A percentile compares a stretch with the other conserved stretches of the same genome.
phyloP scores from a whole-genome alignment of 345 rosid species.

The Arabis hirsuta region DNA sequence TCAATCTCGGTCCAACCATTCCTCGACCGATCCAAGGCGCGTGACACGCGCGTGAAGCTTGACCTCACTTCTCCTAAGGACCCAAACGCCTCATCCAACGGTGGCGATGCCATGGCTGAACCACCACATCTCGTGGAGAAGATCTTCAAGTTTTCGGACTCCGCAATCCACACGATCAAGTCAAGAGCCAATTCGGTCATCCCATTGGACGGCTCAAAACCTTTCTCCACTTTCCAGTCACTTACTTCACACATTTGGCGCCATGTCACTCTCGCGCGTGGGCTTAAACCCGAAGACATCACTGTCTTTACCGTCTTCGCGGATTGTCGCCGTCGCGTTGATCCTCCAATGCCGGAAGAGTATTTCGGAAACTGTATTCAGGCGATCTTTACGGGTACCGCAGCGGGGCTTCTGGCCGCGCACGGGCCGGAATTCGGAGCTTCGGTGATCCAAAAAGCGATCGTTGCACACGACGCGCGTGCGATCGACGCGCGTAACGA shows the following conservation, averaged over 20 bases:
- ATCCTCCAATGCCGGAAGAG: conserved; percentile 80
- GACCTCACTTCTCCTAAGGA: conserved; percentile 56
- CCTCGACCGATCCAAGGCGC: conserved; percentile 77
- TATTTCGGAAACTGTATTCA: conserved; percentile 93
- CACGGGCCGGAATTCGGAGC: conserved; percentile 81
- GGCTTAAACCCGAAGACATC: conserved; percentile 72
- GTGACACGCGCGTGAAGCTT: conserved; percentile 81
- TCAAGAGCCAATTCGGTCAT: conserved; percentile 53
- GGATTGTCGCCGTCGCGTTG: conserved; percentile 81
- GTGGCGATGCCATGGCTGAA: conserved; percentile 32
- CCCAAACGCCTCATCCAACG: conserved; percentile 50
- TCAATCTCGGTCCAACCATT: conserved; percentile 58
- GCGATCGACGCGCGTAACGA: conserved; percentile 76
- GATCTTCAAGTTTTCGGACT: conserved; percentile 77
- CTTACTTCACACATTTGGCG: conserved; percentile 86
- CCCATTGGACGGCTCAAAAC: conserved; percentile 61
- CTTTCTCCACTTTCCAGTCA: conserved; percentile 92
- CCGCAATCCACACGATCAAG: conserved; percentile 72
- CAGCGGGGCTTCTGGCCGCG: conserved; percentile 64
- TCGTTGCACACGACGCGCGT: conserved; percentile 65
- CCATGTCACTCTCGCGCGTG: conserved; percentile 79
- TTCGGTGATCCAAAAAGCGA: conserved; percentile 66
- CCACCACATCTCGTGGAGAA: conserved; percentile 59
- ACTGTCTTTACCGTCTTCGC: conserved; percentile 88
- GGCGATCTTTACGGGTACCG: conserved; percentile 85